Percentiles rank a stretch among this genome's conserved stretches.
phyloP scores from a whole-genome alignment of 75 land plant species.

The Cryptomeria japonica region DNA sequence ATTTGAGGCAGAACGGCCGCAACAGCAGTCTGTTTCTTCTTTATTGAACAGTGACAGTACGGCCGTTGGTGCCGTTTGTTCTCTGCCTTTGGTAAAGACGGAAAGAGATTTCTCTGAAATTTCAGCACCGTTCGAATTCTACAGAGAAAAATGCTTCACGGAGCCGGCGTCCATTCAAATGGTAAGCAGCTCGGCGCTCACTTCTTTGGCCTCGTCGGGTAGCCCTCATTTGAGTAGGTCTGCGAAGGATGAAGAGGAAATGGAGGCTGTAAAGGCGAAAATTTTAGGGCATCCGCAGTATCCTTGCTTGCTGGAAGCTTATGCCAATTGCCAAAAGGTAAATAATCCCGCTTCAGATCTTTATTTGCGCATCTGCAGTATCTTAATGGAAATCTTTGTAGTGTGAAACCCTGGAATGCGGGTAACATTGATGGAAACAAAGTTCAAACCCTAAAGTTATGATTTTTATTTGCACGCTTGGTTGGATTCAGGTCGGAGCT shows the following conservation, averaged over 20 bases:
- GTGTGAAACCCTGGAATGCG: not conserved
- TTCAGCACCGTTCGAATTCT: not conserved
- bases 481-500: constrained; percentile 53
- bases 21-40: not conserved
- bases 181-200: not conserved
- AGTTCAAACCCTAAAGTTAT: not conserved
- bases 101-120: not conserved
- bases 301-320: constrained; percentile 54
- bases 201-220: not conserved
- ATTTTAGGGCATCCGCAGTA: constrained; percentile 74
- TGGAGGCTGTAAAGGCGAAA: constrained; percentile 66
- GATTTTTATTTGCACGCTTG: not conserved
- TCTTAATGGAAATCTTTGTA: not conserved
- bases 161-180: no score
- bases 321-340: constrained; percentile 73
- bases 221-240: not conserved
- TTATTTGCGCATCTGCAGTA: no score
- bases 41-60: no score
- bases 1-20: not conserved
- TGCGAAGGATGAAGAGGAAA: not conserved
- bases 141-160: not conserved
- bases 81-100: not conserved
- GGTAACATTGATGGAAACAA: no score
- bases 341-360: not conserved
- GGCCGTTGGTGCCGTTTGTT: not conserved